Percentiles rank a stretch among this genome's conserved stretches.
phyloP scores from a whole-genome alignment of 129 eudicot species.

The Flaveria brownii region DNA sequence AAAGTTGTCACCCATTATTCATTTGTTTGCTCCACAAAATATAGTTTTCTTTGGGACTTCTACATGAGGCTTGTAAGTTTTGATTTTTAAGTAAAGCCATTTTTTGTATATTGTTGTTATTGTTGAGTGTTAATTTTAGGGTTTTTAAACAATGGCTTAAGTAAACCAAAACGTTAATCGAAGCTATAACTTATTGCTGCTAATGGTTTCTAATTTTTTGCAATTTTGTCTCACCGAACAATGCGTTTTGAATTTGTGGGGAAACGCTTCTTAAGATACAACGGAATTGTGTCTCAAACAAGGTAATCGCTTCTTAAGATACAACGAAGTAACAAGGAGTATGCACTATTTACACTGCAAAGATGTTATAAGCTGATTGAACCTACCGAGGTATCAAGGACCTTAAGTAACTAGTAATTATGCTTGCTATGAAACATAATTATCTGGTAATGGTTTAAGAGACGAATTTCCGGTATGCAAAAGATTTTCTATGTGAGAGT shows the following conservation, averaged over 20 bases:
- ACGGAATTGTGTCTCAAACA: too few relatives aligned
- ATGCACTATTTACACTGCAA: too few relatives aligned
- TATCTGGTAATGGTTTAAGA: too few relatives aligned
- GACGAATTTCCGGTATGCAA: too few relatives aligned
- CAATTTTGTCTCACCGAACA: not conserved
- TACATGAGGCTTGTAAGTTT: conserved; percentile 14
- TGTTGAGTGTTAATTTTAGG: not conserved
- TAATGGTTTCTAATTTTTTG: not conserved
- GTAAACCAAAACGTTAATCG: not conserved
- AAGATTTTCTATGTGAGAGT: too few relatives aligned
- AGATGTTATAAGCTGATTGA: too few relatives aligned
- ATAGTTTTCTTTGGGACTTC: not conserved
- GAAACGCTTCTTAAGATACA: not conserved
- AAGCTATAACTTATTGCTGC: not conserved
- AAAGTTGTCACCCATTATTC: not conserved
- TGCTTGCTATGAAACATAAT: too few relatives aligned
- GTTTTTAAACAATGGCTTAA: not conserved
- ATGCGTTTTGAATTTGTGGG: not conserved
- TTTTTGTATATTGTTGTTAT: not conserved
- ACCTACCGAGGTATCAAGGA: too few relatives aligned
- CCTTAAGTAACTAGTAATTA: too few relatives aligned
- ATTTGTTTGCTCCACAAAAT: not conserved
- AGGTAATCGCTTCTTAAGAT: too few relatives aligned
- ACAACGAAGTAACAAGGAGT: too few relatives aligned
- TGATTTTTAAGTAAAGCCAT: conserved; percentile 12